Base-by-base conservation (phyloP, 148 eudicot species). In the Chenopodium quinoa region DNA sequence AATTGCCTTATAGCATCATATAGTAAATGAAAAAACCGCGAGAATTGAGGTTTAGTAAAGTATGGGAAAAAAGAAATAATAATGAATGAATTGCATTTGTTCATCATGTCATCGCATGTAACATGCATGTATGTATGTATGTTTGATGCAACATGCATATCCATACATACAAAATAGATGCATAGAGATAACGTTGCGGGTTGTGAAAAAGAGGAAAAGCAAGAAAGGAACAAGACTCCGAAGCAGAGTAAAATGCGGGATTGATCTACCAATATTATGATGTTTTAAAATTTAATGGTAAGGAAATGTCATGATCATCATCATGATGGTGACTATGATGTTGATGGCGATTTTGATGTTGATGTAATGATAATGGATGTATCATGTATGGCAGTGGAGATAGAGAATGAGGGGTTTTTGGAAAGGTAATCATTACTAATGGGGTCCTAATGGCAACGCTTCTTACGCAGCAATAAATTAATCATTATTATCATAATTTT, bases 391-490 rank as follows among this genome's bases (percentile, higher is more conserved):
- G 67, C 44, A 80, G 66, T 22, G 31, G 4, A 34, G 34, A 22
- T 2, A 27, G 73, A 56, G 81, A 29, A 50, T 10, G 29, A 46
- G 31, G 9, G 37, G 37, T 9, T 67, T 67, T 71, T 4, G 62
- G 58, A 46, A 32, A 73, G 50, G 87, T 83, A 86, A 89, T 90
- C 80, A 90, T 88, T 86, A 71, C 85, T 73, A 73, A 86, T 79
- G 87, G 88, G 86, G 84, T 85, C 86, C 79, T 81, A 81, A 85
- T 85, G 78, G 85, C 73, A 85, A 83, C 85, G 74, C 75, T 73
- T 75, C 66, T 70, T 73, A 56, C 47, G 29, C 68, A 67, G 65
- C 69, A 76, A 37, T 5, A 37, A 37, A 22, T 82, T 54, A 70
- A 76, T 82, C 47, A 68, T 76, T 81, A 37, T 13, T 64, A 23